These are phyloP conservation scores for Bipolaris bicolor DNA, from an alignment of 2,329 filamentous ascomycete genomes.

Conservation along the genomic window DNA sequence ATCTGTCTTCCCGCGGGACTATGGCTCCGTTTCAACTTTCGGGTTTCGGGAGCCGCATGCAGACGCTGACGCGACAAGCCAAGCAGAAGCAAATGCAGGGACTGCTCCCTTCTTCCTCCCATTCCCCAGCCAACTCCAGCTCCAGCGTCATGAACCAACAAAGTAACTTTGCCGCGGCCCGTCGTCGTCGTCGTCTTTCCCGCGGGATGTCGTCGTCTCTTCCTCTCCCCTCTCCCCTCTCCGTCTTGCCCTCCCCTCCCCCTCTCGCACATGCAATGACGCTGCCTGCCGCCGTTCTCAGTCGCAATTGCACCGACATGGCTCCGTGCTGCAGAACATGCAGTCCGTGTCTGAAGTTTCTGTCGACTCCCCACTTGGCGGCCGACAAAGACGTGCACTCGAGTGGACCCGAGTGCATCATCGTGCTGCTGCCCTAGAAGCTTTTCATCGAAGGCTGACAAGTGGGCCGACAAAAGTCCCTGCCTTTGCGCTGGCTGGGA, in stretches of 20 bases:
- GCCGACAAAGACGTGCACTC: constrained; percentile 3
- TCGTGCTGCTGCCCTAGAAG: constrained; percentile 11
- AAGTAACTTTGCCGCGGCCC: constrained; percentile 12
- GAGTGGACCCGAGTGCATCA: constrained; percentile 12
- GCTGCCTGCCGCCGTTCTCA: not conserved
- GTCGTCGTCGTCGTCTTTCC: not conserved
- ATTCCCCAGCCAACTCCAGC: too few relatives aligned
- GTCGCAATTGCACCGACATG: constrained; percentile 1
- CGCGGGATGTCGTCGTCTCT: not conserved
- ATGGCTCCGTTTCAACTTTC: constrained; percentile 1
- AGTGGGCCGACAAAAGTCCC: constrained; percentile 4
- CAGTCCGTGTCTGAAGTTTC: constrained; percentile 8
- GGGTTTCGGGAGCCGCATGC: not conserved
- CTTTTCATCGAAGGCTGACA: not conserved
- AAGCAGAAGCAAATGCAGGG: constrained; percentile 6
- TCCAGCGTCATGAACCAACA: not conserved
- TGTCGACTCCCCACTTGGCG: constrained; percentile 6
- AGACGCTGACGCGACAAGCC: not conserved
- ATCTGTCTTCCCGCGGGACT: not conserved
- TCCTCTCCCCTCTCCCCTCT: not conserved
- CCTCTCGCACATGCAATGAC: not conserved
- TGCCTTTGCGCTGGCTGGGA: not conserved
- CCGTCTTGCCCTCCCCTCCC: not conserved
- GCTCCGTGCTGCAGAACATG: constrained; percentile 2
- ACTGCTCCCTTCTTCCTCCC: not conserved